A percentile compares a stretch with the other conserved stretches of the same genome.
These are phyloP conservation scores for Xylariaceae sp. DNA, from an alignment of 2,329 filamentous ascomycete genomes.

Conservation along the genomic window DNA sequence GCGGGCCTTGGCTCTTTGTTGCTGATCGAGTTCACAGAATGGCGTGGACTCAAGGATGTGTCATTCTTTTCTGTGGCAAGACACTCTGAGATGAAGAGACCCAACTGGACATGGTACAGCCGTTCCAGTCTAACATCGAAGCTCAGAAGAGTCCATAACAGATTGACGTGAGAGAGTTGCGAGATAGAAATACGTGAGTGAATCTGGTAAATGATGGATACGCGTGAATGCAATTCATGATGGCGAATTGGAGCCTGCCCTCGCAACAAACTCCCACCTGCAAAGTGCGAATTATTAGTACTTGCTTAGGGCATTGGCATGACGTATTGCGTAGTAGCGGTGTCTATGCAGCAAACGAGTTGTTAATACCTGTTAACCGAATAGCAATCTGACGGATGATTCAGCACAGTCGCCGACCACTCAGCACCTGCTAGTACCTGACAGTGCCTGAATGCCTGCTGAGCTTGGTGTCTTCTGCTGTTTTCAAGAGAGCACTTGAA, in stretches of 20 bases:
- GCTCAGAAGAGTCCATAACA: not conserved
- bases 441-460: not conserved
- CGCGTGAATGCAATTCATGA: constrained; percentile 29
- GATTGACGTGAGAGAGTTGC: not conserved
- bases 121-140: not conserved
- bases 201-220: constrained; percentile 21
- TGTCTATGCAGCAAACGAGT: not conserved
- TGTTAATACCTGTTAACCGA: not conserved
- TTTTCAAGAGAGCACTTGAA: not conserved
- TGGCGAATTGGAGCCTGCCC: constrained; percentile 19
- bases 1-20: not conserved
- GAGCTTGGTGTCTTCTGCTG: not conserved
- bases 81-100: not conserved
- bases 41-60: not conserved
- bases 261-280: too few species aligned
- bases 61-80: not conserved
- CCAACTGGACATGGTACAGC: not conserved
- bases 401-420: not conserved
- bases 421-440: not conserved
- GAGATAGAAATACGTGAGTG: constrained; percentile 24
- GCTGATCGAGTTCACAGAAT: not conserved
- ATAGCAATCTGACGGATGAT: not conserved
- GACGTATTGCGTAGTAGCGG: constrained; percentile 6
- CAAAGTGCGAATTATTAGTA: too few species aligned
- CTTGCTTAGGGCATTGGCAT: too few species aligned